These are phyloP conservation scores for Pulveroboletus sp. DNA, from an alignment of 768 basidiomycete species.

Conservation along the genomic window DNA sequence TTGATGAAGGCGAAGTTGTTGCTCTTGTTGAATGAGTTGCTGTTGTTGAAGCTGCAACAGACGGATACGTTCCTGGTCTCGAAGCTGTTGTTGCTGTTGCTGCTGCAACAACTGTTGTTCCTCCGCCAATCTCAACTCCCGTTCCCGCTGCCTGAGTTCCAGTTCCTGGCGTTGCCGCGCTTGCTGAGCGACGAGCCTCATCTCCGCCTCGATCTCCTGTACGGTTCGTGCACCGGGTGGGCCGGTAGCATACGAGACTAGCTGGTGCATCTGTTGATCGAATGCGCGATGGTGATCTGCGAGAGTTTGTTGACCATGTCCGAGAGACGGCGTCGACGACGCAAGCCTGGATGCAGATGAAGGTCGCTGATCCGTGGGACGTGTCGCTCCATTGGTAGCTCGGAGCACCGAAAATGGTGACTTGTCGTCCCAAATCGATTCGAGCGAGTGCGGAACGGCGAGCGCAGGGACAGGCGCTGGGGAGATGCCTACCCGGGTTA, in stretches of 20 bases:
- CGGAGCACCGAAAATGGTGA: constrained; percentile 70
- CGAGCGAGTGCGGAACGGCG: constrained; percentile 45
- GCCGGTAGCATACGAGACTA: constrained; percentile 30
- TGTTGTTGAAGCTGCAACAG: constrained; percentile 45
- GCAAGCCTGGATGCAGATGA: constrained; percentile 22
- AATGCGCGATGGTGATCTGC: constrained; percentile 31
- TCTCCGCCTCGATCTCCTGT: constrained; percentile 82
- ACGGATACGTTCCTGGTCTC: constrained; percentile 38
- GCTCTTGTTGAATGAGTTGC: constrained; percentile 31
- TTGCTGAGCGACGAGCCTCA: constrained; percentile 60
- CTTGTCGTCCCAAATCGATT: constrained; percentile 80
- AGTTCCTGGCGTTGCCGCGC: constrained; percentile 36
- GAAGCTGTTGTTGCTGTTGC: constrained; percentile 39
- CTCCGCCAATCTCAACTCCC: constrained; percentile 33
- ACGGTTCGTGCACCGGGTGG: constrained; percentile 55
- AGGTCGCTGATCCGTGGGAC: constrained; percentile 35
- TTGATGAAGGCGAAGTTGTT: constrained; percentile 37
- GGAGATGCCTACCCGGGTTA: constrained; percentile 20
- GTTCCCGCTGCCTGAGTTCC: constrained; percentile 46
- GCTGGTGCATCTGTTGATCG: constrained; percentile 39
- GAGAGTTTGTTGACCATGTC: constrained; percentile 28
- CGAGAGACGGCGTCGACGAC: constrained; percentile 22
- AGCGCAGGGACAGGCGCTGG: constrained; percentile 34
- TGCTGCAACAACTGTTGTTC: constrained; percentile 38
- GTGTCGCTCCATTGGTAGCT: constrained; percentile 46